Percentiles rank a stretch among this genome's conserved stretches.
Conservation (phyloP, 768 basidiomycete genomes). For the Pleurotus pulmonarius region DNA sequence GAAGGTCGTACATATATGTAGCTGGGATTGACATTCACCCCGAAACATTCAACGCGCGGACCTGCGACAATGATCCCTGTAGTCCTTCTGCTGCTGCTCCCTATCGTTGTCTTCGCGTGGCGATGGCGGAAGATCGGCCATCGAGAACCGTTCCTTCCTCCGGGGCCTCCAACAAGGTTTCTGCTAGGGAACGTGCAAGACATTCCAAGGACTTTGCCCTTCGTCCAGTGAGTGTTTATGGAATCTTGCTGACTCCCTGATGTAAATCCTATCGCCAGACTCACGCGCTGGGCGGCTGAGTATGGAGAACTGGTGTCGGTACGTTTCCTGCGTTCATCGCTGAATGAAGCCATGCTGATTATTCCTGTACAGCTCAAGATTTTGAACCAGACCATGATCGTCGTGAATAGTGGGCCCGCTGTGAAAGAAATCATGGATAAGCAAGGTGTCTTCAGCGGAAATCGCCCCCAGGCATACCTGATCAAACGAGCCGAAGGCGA, state of each 20-base stretch:
- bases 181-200: neutral
- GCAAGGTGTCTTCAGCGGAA: slow-evolving; percentile 13
- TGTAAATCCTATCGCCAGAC: neutral
- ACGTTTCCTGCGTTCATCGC: neutral
- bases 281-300: neutral
- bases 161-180: neutral
- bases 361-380: slow-evolving; percentile 10
- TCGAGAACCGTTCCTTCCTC: neutral
- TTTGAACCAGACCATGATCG: slow-evolving; percentile 18
- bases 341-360: neutral
- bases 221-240: neutral
- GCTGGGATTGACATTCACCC: too few species aligned
- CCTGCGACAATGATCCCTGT: too few species aligned
- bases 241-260: neutral
- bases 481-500: slow-evolving; percentile 13
- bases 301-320: neutral
- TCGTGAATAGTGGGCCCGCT: slow-evolving; percentile 15
- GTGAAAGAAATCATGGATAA: slow-evolving; percentile 20
- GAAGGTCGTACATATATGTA: too few species aligned
- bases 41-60: too few species aligned
- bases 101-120: neutral
- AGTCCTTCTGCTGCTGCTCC: neutral
- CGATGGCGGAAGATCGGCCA: neutral
- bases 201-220: neutral
- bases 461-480: slow-evolving; percentile 17